These are phyloP conservation scores for Tulasnella calospora DNA, from an alignment of 768 basidiomycete genomes.

Conservation along the genomic window DNA sequence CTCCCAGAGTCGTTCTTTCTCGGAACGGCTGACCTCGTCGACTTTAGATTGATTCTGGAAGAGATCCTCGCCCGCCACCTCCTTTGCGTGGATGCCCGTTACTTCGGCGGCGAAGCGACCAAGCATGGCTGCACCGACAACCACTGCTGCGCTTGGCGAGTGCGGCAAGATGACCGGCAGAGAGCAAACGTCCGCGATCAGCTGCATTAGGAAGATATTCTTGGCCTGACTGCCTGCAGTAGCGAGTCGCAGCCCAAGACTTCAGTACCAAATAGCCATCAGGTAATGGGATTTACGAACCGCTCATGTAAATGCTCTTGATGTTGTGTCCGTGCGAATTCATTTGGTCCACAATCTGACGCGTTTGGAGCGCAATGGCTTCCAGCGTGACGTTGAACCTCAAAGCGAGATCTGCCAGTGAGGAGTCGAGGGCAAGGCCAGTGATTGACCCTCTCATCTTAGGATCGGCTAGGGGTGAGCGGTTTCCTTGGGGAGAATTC, in stretches of 20 bases:
- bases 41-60: slow-evolving; percentile 39
- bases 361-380: slow-evolving; percentile 88
- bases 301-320: slow-evolving; percentile 78
- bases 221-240: slow-evolving; percentile 76
- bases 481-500: slow-evolving; percentile 55
- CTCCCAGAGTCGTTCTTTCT: slow-evolving; percentile 72
- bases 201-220: slow-evolving; percentile 81
- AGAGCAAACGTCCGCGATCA: slow-evolving; percentile 78
- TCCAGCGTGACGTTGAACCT: slow-evolving; percentile 90
- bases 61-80: slow-evolving; percentile 34
- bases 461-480: slow-evolving; percentile 94
- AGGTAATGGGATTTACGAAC: slow-evolving; percentile 29
- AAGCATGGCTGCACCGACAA: slow-evolving; percentile 90
- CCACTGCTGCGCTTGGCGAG: slow-evolving; percentile 74
- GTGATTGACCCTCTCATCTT: slow-evolving; percentile 88
- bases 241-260: background rate
- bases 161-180: slow-evolving; percentile 79
- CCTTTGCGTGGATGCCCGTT: slow-evolving; percentile 33
- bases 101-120: slow-evolving; percentile 76
- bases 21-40: slow-evolving; percentile 40
- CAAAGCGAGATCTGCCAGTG: slow-evolving; percentile 74
- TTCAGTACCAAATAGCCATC: background rate
- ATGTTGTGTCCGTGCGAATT: slow-evolving; percentile 82
- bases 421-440: slow-evolving; percentile 75
- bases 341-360: slow-evolving; percentile 88